A percentile compares a stretch with the other conserved stretches of the same genome.
phyloP scores from a whole-genome alignment of 2,329 filamentous ascomycete species.

The Sporothrix curviconia region DNA sequence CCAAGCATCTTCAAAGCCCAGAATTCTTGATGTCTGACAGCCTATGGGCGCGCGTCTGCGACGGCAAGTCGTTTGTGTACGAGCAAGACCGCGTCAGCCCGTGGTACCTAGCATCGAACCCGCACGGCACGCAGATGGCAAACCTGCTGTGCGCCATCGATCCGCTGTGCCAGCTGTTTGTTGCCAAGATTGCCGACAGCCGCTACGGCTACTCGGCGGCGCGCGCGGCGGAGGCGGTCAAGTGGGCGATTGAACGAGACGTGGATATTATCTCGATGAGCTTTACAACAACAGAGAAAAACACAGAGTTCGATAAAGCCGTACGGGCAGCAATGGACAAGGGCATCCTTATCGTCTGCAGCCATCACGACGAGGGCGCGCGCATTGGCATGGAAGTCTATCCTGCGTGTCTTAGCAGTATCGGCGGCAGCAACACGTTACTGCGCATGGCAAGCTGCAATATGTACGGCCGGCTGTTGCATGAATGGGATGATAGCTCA shows the following conservation, averaged over 20 bases:
- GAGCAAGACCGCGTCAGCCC: slow-evolving; percentile 5
- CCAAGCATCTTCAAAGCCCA: too few relatives aligned
- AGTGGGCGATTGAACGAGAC: slow-evolving; percentile 9
- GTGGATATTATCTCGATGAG: slow-evolving; percentile 19
- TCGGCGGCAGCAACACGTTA: neutral
- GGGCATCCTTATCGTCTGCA: slow-evolving; percentile 12
- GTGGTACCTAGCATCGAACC: slow-evolving; percentile 14
- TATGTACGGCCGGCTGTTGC: slow-evolving; percentile 12
- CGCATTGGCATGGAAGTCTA: neutral
- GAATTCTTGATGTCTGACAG: neutral
- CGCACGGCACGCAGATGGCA: slow-evolving; percentile 17
- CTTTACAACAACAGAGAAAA: slow-evolving; percentile 1
- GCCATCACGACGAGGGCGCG: slow-evolving; percentile 13
- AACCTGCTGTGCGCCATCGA: slow-evolving; percentile 17
- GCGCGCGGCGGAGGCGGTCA: slow-evolving; percentile 6
- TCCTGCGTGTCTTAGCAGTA: neutral
- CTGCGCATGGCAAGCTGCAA: slow-evolving; percentile 13
- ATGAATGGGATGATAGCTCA: slow-evolving; percentile 1
- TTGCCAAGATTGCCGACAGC: slow-evolving; percentile 13
- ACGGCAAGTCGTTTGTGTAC: slow-evolving; percentile 16
- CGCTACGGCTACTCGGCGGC: slow-evolving; percentile 5
- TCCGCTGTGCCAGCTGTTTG: slow-evolving; percentile 14
- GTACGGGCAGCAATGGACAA: neutral
- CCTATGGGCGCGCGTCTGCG: slow-evolving; percentile 13
- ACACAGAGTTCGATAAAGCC: neutral